Percentiles rank a stretch among this genome's conserved stretches.
phyloP scores from a whole-genome alignment of 305 asterid species.

The Fraxinus sp. region DNA sequence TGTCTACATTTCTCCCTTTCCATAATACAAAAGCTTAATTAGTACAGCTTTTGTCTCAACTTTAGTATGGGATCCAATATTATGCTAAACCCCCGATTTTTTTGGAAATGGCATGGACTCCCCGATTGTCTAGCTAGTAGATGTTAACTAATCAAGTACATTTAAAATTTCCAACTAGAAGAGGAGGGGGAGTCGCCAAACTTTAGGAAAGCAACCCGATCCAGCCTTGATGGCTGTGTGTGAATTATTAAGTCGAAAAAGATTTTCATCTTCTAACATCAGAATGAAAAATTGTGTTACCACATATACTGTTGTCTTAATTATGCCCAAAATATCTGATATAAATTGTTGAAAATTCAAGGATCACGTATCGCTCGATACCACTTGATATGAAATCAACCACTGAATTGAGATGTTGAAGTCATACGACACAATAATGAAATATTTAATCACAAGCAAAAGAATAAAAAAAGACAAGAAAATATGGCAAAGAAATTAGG shows the following conservation, averaged over 20 bases:
- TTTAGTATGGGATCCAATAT: background rate
- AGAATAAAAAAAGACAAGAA: too few species aligned
- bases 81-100: background rate
- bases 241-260: background rate
- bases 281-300: background rate
- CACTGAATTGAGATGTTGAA: too few species aligned
- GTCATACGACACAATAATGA: too few species aligned
- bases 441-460: too few species aligned
- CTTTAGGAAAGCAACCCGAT: background rate
- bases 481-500: too few species aligned
- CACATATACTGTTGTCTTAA: background rate
- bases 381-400: too few species aligned
- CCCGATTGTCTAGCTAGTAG: background rate
- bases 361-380: too few species aligned
- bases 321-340: too few species aligned
- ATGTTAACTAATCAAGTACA: background rate
- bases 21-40: background rate
- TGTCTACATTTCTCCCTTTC: background rate
- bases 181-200: background rate
- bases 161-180: background rate
- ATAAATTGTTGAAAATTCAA: too few species aligned
- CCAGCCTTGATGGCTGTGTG: background rate
- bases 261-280: background rate
- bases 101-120: background rate
- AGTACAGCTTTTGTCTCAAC: background rate